Conservation (phyloP, 768 basidiomycete genomes). For the Thelephora aurantiotincta region DNA sequence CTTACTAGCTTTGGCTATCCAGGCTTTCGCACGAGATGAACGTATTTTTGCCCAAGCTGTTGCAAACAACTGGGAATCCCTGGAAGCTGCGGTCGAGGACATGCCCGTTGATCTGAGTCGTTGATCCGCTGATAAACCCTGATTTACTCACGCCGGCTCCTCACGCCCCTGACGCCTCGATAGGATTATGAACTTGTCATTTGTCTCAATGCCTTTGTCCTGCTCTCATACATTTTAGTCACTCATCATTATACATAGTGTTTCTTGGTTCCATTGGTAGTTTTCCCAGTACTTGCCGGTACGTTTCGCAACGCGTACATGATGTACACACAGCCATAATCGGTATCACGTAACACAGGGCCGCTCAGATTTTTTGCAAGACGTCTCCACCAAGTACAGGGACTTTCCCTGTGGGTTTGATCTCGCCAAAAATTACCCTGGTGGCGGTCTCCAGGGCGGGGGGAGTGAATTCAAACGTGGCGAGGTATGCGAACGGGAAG, state of each 20-base stretch:
- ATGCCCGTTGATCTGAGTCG: conserved; percentile 62
- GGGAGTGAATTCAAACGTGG: conserved; percentile 45
- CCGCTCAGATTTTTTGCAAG: not conserved
- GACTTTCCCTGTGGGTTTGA: conserved; percentile 11
- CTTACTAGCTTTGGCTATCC: conserved; percentile 58
- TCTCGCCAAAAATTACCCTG: conserved; percentile 28
- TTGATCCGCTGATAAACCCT: no score
- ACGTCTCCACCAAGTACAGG: conserved; percentile 14
- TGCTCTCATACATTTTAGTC: no score
- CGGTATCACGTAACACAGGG: no score
- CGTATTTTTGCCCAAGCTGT: conserved; percentile 50
- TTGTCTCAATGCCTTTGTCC: no score
- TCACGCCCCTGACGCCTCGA: no score
- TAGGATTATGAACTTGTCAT: no score
- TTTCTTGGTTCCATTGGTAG: no score
- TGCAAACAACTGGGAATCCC: conserved; percentile 57
- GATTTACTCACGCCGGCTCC: no score
- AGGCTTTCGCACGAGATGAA: conserved; percentile 64
- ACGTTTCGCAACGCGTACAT: no score
- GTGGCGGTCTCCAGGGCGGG: conserved; percentile 33
- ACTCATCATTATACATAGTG: no score
- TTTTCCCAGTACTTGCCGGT: no score
- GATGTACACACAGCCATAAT: no score
- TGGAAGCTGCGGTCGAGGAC: conserved; percentile 52
- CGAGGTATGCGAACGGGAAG: conserved; percentile 20